Evolutionary conservation across 2,329 filamentous ascomycete genomes (phyloP), one percentile per base, ranked within the genome.

Genomic region (Elsinoe fawcettii): DNA sequence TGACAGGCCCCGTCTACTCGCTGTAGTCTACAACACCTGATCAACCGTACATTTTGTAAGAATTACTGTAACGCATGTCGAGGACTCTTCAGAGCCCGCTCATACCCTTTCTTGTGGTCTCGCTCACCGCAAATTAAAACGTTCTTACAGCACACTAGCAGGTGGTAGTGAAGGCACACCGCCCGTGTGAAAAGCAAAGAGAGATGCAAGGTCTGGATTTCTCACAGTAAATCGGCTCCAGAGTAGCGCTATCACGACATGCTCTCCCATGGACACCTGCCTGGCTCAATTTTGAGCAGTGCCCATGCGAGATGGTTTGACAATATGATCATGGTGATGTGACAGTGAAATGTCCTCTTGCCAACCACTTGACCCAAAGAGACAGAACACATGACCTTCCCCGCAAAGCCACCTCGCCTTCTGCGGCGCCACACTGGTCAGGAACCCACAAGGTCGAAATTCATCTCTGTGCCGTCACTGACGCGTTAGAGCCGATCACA

Each of bases 361-460:
- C 46, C 46, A 51, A 51, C 46, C 46, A 51, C 27, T 20, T 34
- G 27, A 32, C 11, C 46, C 46, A 34, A 25, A 51, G 2, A 32
- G 18, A 18, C 16, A 32, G 46, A 51, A 51, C 46, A 32, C 25
- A 34, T 51, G 46, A 51, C 46, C 46, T 32, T 32, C 46, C 46
- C 46, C 46, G 46, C 46, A 51, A 51, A 34, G 25, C 46, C 25
- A 32, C 25, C 27, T 51, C 46, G 46, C 46, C 46, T 51, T 22
- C 3, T 18, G 9, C 14, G 18, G 25, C 46, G 25, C 25, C 27
- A 32, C 46, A n/a, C 16, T 37, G 18, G 25, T 12, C 46, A 34
- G 30, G 25, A 51, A 34, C 25, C 11, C 46, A 20, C 46, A 51
- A 32, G 18, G 27, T 46, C 41, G 41, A 46, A 46, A 46, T 23